A percentile compares a stretch with the other conserved stretches of the same genome.
Evolutionary conservation across 192 early-diverging fungal genomes (phyloP).

Genomic region (Linnemannia elongata): DNA sequence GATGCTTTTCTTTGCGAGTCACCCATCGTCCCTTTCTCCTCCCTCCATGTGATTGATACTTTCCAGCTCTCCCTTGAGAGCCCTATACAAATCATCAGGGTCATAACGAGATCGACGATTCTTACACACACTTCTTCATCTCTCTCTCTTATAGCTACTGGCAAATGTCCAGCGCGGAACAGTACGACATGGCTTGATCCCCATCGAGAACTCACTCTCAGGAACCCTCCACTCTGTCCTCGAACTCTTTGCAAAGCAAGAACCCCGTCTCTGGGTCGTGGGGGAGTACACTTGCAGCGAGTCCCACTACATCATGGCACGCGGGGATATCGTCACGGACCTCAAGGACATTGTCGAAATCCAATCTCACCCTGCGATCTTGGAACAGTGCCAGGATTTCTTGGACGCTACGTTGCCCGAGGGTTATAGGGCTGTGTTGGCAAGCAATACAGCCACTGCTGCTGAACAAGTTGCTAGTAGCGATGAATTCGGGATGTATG

Average conservation of each 20-base stretch:
- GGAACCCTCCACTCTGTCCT: conserved; percentile 52
- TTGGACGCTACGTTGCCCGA: conserved; percentile 41
- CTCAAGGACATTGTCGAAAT: conserved; percentile 46
- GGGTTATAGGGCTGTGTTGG: conserved; percentile 42
- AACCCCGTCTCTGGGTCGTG: conserved; percentile 52
- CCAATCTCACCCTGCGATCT: conserved; percentile 45
- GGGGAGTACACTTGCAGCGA: conserved; percentile 53
- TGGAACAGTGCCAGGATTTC: conserved; percentile 54
- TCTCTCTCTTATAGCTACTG: conserved; percentile 20
- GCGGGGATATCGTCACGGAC: conserved; percentile 17
- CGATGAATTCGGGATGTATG: conserved; percentile 31
- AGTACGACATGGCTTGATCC: conserved; percentile 44
- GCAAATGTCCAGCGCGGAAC: conserved; percentile 34
- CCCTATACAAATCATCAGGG: neutral
- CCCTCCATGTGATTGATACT: neutral
- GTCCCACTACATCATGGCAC: conserved; percentile 52
- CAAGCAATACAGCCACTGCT: conserved; percentile 51
- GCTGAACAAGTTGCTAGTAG: conserved; percentile 43
- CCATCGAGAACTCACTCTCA: conserved; percentile 55
- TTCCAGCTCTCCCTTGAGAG: neutral
- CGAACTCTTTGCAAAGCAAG: conserved; percentile 47
- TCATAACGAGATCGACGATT: neutral
- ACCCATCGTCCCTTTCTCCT: neutral
- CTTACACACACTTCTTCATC: neutral
- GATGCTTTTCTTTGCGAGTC: neutral